Evolutionary conservation across 441 rosid species (phyloP), one percentile per base, ranked within the genome.

Genomic region (Euphorbia neoarborescens): DNA sequence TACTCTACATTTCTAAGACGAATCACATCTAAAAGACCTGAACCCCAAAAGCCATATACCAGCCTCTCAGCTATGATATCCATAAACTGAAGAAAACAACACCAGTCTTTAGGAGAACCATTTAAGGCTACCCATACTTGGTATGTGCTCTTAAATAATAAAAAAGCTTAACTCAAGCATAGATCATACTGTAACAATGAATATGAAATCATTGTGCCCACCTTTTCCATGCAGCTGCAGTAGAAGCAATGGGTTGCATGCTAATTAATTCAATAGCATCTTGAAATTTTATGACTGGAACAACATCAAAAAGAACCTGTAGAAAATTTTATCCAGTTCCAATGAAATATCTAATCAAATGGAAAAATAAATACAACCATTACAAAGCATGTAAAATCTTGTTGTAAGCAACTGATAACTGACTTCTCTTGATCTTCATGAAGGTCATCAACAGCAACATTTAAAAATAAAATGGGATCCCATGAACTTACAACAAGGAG

Each of bases 271-370:
- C 88, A 75, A 94, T 84, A 65, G 99, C 99, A 82, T 94, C 97
- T 81, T 78, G 84, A 80, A 84, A 94, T 73, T 82, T 90, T 83
- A 94, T 84, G 80, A 84, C 87, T 42, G 99, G 96, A 80, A 94
- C 99, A 66, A 92, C 90, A 73, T 94, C 99, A 84, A 94, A 94
- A 72, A 94, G 75, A 50, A 94, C 99, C 99, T 94, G 69, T 78
- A 79, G 53, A 50, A 81, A 66, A 70, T 27, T 66, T 57, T 61
- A 77, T 50, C 9, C 54, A 70, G 61, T 77, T 57, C 69, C 19
- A 73, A 68, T 46, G 68, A 61, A 71, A 77, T 69, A 71, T 51
- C 70, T 22, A 28, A 68, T 50, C 27, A 50, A 68, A 51, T 7
- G 10, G 42, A 58, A 44, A 24, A 35, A 11, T 19, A 62, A 67